These are phyloP conservation scores for Pleomassaria siparia DNA, from an alignment of 2,329 filamentous ascomycete genomes.

Conservation along the genomic window DNA sequence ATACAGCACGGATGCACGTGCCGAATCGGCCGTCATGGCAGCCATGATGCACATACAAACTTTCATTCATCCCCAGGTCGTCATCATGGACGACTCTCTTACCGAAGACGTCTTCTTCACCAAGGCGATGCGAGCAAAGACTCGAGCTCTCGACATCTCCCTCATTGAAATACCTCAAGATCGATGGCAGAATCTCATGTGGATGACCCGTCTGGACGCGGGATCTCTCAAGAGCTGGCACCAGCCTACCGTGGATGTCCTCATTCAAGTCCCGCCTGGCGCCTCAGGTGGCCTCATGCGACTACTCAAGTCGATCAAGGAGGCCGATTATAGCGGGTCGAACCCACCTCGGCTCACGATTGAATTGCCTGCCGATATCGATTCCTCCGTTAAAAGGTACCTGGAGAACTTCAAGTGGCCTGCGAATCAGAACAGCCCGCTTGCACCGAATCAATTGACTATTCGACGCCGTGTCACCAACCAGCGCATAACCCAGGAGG, in stretches of 20 bases:
- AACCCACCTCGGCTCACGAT: constrained; percentile 75
- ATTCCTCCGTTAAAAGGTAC: constrained; percentile 64
- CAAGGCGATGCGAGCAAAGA: constrained; percentile 59
- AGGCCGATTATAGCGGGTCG: constrained; percentile 74
- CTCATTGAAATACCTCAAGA: constrained; percentile 74
- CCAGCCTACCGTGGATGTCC: constrained; percentile 73
- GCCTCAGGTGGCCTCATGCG: constrained; percentile 75
- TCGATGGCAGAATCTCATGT: constrained; percentile 65
- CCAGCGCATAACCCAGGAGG: constrained; percentile 62
- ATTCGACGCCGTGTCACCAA: constrained; percentile 73
- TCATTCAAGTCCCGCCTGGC: constrained; percentile 72
- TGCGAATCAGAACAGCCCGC: constrained; percentile 51
- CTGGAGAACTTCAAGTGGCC: constrained; percentile 68
- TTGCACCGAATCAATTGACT: constrained; percentile 53
- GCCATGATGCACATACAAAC: constrained; percentile 71
- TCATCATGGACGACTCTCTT: constrained; percentile 69
- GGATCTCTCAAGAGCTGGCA: constrained; percentile 76
- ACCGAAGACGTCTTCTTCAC: constrained; percentile 71
- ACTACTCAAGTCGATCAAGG: constrained; percentile 72
- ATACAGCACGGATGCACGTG: constrained; percentile 69
- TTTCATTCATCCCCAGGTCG: constrained; percentile 75
- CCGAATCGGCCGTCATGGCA: constrained; percentile 64
- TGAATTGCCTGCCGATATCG: constrained; percentile 74
- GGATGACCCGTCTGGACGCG: constrained; percentile 78
- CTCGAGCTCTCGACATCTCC: constrained; percentile 56